Base-by-base conservation (phyloP, 441 rosid genomes). In the Rhodomyrtus psidioides region DNA sequence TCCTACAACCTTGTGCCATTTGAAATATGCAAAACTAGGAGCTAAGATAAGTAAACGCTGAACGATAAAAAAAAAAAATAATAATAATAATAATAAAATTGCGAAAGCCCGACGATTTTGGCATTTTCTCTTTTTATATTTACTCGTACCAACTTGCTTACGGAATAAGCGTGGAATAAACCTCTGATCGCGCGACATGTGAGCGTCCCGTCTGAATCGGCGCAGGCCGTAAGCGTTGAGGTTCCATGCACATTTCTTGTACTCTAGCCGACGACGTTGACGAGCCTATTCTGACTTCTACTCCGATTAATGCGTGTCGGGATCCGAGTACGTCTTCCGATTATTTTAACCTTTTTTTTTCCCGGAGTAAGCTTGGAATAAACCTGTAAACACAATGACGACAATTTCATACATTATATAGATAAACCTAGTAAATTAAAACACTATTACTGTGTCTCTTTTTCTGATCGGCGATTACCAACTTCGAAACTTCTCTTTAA, bases 151-250 rank as follows among this genome's bases (percentile, higher is more conserved):
- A 6, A 5, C 12, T 65, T 19, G 17, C 6, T 30, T 0, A 30
- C 1, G 1, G 2, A 65, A 65, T 9, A 34, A 10, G 12, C 8
- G 26, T 0, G 46, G 14, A 65, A 34, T 65, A 65, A 65, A 30
- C 14, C 19, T 9, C 0, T 5, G 26, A 65, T 65, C 76, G 1
- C 13, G 6, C 21, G 15, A 9, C 76, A 10, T 0, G 14, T 28
- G 7, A 34, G 9, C 10, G 44, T 19, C 12, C 7, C 51, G 1
- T 65, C 21, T 2, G 14, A 34, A 65, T 3, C 7, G 12, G 12
- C 0, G 0, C 8, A 34, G 7, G 26, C 46, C 0, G 7, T 34
- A 19, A 65, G 21, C 21, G 26, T 65, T 1, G 0, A 9, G 8
- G 3, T 19, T 65, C 46, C 21, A 34, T 9, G 4, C 76, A 19